phyloP scores from a whole-genome alignment of 371 early-diverging fungal genomes.

The Nosema muscidifuracis region DNA sequence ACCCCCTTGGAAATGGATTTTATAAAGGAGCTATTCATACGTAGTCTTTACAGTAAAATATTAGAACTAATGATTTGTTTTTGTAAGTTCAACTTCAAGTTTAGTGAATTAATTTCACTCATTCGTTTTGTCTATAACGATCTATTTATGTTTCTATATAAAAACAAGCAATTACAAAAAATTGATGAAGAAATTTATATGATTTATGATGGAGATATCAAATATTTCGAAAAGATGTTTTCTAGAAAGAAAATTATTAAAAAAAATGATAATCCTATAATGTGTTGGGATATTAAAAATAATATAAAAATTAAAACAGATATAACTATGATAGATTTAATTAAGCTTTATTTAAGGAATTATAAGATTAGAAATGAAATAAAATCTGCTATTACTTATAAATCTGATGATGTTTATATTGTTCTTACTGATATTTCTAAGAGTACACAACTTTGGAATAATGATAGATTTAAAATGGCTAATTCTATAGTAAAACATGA shows the following conservation, averaged over 20 bases:
- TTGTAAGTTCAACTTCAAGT: not conserved
- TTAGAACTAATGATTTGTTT: not conserved
- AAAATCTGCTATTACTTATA: not conserved
- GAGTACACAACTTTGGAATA: conserved; percentile 32
- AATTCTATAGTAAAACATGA: conserved; percentile 21
- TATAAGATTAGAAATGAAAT: not conserved
- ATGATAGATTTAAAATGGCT: conserved; percentile 17
- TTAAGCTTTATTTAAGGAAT: not conserved
- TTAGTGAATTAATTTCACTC: not conserved
- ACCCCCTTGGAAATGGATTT: not conserved
- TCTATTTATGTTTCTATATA: not conserved
- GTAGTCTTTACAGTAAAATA: not conserved
- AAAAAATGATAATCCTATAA: not conserved
- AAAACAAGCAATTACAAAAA: not conserved
- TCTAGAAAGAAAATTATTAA: not conserved
- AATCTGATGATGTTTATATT: not conserved
- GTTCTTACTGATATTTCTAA: conserved; percentile 31
- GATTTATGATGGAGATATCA: not conserved
- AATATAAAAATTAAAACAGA: not conserved
- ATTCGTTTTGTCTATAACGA: not conserved
- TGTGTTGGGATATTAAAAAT: not conserved
- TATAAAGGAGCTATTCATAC: not conserved
- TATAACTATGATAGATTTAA: not conserved
- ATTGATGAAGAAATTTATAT: not conserved
- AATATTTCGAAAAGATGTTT: not conserved